A percentile compares a stretch with the other conserved stretches of the same genome.
Conservation (phyloP, 2,329 filamentous ascomycete genomes). For the Fusarium sp. region DNA sequence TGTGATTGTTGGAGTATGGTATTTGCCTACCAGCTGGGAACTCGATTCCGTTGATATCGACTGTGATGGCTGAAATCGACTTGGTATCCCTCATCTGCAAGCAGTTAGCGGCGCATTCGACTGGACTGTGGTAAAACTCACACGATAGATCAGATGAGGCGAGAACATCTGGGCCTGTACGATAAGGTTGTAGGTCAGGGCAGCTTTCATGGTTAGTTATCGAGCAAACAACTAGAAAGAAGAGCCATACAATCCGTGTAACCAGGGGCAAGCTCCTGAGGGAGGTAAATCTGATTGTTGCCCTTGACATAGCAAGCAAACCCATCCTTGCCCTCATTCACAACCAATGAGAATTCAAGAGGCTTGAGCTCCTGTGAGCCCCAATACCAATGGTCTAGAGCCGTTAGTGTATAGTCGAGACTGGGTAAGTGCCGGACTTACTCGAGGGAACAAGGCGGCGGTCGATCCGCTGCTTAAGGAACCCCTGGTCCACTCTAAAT, state of each 20-base stretch:
- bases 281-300: slow-evolving; percentile 20
- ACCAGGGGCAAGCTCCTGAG: slow-evolving; percentile 6
- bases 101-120: background rate
- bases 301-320: slow-evolving; percentile 19
- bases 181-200: background rate
- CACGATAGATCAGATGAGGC: background rate
- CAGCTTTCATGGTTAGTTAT: background rate
- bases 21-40: background rate
- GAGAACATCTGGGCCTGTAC: background rate
- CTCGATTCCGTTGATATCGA: background rate
- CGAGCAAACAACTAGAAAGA: no score
- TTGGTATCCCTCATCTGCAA: background rate
- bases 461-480: slow-evolving; percentile 16
- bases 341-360: slow-evolving; percentile 15
- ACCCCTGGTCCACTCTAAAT: slow-evolving; percentile 3
- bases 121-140: background rate
- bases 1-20: background rate
- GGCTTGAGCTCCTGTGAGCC: slow-evolving; percentile 1
- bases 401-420: background rate
- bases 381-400: slow-evolving; percentile 12
- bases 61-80: background rate
- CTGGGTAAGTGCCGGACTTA: background rate
- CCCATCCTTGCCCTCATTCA: slow-evolving; percentile 4
- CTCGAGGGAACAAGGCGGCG: slow-evolving; percentile 7
- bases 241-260: slow-evolving; percentile 14